Conservation (phyloP, 176 grass and related monocot species). For the Lolium multiflorum region DNA sequence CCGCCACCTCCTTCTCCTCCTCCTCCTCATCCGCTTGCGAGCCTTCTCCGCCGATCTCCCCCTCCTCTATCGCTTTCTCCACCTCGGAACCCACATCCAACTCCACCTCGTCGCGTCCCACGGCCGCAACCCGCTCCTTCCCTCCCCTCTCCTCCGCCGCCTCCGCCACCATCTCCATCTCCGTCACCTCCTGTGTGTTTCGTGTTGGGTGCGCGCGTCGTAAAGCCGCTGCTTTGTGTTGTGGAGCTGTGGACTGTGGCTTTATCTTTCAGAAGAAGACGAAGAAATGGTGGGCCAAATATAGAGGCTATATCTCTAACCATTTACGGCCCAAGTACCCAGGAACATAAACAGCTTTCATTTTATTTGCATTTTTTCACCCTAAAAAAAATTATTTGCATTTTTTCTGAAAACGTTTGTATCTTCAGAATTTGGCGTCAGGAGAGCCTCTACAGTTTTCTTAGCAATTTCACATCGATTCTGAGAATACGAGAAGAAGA, state of each 20-base stretch:
- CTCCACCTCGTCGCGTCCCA: neutral
- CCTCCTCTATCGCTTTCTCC: slow-evolving; percentile 2
- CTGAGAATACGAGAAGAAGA: neutral
- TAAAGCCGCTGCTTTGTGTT: slow-evolving; percentile 34
- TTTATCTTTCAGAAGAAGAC: neutral
- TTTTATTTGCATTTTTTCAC: neutral
- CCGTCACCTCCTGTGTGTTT: slow-evolving; percentile 9
- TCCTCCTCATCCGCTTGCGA: neutral
- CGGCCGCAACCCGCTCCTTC: slow-evolving; percentile 19
- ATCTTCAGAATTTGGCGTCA: neutral
- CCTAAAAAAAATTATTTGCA: no score
- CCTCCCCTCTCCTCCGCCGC: neutral
- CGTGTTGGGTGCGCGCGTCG: slow-evolving; percentile 31
- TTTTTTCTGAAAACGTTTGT: neutral
- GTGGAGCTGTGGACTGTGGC: neutral
- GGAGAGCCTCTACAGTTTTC: neutral
- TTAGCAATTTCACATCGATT: neutral
- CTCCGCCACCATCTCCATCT: slow-evolving; percentile 30
- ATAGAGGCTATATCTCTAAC: neutral
- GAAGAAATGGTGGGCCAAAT: neutral
- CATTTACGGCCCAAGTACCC: neutral
- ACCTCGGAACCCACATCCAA: neutral
- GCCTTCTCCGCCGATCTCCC: slow-evolving; percentile 24
- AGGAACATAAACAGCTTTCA: neutral
- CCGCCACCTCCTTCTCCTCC: no score